Conservation (phyloP, 78 protist genomes). For the Speleostelium caveatum region DNA sequence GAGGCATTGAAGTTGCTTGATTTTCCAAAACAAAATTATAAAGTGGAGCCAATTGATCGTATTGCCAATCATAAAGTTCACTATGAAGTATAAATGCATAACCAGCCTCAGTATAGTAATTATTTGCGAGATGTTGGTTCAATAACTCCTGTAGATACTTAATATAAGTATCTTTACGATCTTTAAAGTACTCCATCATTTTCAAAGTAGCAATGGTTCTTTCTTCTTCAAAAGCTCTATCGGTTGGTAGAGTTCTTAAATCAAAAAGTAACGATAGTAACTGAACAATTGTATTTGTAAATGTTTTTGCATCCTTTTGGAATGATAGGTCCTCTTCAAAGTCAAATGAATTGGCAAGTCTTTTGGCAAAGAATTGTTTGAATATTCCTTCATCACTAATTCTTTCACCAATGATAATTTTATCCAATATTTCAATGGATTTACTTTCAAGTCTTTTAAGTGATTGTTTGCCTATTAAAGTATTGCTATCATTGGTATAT, state of each 20-base stretch:
- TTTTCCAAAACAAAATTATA: not conserved
- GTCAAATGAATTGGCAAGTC: not conserved
- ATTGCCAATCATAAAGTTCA: constrained; percentile 79
- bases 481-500: not conserved
- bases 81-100: constrained; percentile 71
- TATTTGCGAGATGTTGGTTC: constrained; percentile 73
- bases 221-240: constrained; percentile 77
- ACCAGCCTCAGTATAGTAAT: constrained; percentile 85
- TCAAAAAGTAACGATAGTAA: constrained; percentile 63
- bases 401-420: constrained; percentile 43
- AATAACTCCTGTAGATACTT: constrained; percentile 80
- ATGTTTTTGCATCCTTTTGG: constrained; percentile 1
- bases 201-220: constrained; percentile 80
- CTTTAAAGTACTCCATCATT: constrained; percentile 86
- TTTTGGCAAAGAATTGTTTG: constrained; percentile 5
- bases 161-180: constrained; percentile 82
- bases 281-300: constrained; percentile 31
- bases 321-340: not conserved
- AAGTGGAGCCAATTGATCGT: not conserved
- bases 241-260: constrained; percentile 73
- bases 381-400: constrained; percentile 54
- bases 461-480: constrained; percentile 20
- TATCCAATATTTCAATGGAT: constrained; percentile 56
- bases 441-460: constrained; percentile 50
- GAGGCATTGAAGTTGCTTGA: constrained; percentile 33